These are phyloP conservation scores for Discostella pseudostelligera DNA, from an alignment of 108 stramenopile species.

Conservation along the genomic window DNA sequence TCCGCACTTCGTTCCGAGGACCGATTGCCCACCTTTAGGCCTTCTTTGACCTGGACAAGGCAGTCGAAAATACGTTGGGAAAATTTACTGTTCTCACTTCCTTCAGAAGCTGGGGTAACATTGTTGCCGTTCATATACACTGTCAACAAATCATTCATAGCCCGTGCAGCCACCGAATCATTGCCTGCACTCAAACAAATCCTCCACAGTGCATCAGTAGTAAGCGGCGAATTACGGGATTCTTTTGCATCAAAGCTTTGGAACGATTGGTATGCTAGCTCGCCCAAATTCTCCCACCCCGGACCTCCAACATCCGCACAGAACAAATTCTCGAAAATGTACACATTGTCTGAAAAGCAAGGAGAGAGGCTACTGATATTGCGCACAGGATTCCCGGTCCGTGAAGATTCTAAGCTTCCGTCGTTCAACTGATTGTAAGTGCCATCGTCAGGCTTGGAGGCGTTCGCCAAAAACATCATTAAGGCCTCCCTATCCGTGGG, in stretches of 20 bases:
- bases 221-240: conserved; percentile 35
- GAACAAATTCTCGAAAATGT: conserved; percentile 76
- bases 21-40: conserved; percentile 47
- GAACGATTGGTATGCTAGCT: conserved; percentile 70
- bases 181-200: conserved; percentile 71
- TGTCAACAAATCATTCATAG: conserved; percentile 82
- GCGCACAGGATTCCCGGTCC: conserved; percentile 40
- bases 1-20: conserved; percentile 69
- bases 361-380: conserved; percentile 48
- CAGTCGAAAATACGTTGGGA: conserved; percentile 65
- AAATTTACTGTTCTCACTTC: conserved; percentile 29
- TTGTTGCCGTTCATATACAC: conserved; percentile 49
- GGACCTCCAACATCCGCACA: conserved; percentile 58
- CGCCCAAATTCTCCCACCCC: conserved; percentile 58
- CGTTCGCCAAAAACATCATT: conserved; percentile 78
- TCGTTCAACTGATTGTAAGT: conserved; percentile 2
- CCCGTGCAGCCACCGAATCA: conserved; percentile 68
- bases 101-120: conserved; percentile 14
- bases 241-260: conserved; percentile 42
- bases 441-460: conserved; percentile 45
- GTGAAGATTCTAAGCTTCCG: neutral
- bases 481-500: conserved; percentile 74
- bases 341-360: conserved; percentile 60
- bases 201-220: conserved; percentile 81
- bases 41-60: conserved; percentile 62